phyloP scores from a whole-genome alignment of 768 basidiomycete genomes.

The Jaapia argillacea region DNA sequence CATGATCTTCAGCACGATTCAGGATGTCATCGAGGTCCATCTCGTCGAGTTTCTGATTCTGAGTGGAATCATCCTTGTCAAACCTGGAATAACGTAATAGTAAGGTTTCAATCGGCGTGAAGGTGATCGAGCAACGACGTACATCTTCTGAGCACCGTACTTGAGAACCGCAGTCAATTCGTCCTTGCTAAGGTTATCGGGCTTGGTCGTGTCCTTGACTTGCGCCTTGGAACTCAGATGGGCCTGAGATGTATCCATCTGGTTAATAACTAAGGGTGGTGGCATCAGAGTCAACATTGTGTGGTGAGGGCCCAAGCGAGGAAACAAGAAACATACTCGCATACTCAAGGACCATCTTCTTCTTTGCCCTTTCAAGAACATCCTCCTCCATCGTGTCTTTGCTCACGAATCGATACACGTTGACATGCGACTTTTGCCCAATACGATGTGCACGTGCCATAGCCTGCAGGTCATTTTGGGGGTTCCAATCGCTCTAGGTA shows the following conservation, averaged over 20 bases:
- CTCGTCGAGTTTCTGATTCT: slow-evolving; percentile 93
- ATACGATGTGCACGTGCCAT: slow-evolving; percentile 99
- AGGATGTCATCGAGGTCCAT: slow-evolving; percentile 99
- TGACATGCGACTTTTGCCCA: slow-evolving; percentile 97
- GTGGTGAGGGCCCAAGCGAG: too few relatives aligned
- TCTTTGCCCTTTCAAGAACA: slow-evolving; percentile 93
- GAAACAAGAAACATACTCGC: slow-evolving; percentile 78
- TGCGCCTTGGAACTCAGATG: slow-evolving; percentile 79
- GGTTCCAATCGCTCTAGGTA: slow-evolving; percentile 95
- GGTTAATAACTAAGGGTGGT: slow-evolving; percentile 77
- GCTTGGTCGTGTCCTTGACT: slow-evolving; percentile 59
- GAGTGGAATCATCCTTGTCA: slow-evolving; percentile 90
- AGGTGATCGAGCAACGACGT: too few relatives aligned
- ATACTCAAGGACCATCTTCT: slow-evolving; percentile 99
- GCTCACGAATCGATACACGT: slow-evolving; percentile 95
- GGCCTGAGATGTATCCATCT: slow-evolving; percentile 98
- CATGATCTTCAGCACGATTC: slow-evolving; percentile 93
- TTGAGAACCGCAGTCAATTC: slow-evolving; percentile 96
- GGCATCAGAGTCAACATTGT: slow-evolving; percentile 4
- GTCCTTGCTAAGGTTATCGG: slow-evolving; percentile 87
- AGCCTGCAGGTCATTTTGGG: slow-evolving; percentile 96
- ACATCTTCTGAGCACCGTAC: slow-evolving; percentile 98
- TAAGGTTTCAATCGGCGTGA: slow-evolving; percentile 7
- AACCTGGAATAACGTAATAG: slow-evolving; percentile 45
- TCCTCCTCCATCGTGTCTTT: slow-evolving; percentile 99